Evolutionary conservation across 306 rosid genomes (phyloP).

Genomic region (Citrullus amarus): DNA sequence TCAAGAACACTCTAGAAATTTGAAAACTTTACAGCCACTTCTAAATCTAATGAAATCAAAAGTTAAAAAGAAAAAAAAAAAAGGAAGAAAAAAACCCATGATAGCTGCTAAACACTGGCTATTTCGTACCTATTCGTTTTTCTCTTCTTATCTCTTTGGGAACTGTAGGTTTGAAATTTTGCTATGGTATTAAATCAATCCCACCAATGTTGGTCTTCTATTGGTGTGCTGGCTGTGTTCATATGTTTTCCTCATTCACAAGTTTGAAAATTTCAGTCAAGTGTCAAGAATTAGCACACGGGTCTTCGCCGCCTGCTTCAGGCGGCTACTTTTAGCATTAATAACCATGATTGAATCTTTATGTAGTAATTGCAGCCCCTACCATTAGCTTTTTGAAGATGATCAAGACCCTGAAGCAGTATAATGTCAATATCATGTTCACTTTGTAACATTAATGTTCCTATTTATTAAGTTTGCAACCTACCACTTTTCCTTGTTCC

Average conservation of each 20-base stretch:
- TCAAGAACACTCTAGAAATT: slow-evolving; percentile 12
- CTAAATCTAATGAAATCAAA: background rate
- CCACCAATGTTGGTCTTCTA: background rate
- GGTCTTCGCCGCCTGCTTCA: background rate
- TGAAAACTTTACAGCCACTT: slow-evolving; percentile 25
- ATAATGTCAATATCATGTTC: background rate
- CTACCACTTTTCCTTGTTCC: slow-evolving; percentile 16
- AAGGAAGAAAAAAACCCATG: no score
- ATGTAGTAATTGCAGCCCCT: background rate
- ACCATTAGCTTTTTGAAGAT: slow-evolving; percentile 1
- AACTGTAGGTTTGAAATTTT: background rate
- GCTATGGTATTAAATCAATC: background rate
- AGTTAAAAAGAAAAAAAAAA: background rate
- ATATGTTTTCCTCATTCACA: background rate
- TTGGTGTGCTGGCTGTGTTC: background rate
- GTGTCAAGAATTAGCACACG: background rate
- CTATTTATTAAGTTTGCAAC: slow-evolving; percentile 32
- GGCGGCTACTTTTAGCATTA: slow-evolving; percentile 5
- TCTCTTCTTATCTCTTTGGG: background rate
- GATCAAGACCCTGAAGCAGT: slow-evolving; percentile 1
- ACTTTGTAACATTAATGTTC: slow-evolving; percentile 17
- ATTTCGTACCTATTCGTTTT: background rate
- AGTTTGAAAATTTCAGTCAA: background rate
- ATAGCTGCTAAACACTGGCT: background rate
- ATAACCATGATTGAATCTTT: background rate